Evolutionary conservation across 1,284 basidiomycete species (phyloP), one percentile per base, ranked within the genome.

Genomic region (Microbotryum saponariae): DNA sequence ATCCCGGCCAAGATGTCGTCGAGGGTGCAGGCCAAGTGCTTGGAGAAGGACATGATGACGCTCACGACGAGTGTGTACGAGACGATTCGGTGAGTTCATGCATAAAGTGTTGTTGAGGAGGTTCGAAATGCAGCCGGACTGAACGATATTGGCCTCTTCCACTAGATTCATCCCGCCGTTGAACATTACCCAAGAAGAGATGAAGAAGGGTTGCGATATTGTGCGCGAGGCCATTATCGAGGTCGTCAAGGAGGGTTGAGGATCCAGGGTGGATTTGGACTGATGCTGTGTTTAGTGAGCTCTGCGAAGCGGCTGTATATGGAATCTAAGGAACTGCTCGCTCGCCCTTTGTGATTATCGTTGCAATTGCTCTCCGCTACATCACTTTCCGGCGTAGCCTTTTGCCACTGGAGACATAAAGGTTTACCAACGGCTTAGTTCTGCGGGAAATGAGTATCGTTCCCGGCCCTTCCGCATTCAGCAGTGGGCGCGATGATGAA

Each of bases 1-100:
- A 77, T 82, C 10, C 85, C 87, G 31, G 80, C 81, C 75, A 79
- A 81, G 69, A 79, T 93, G 64, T 86, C 89, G 18, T 80, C 79
- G 64, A 80, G 86, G n/a, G 83, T 96, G 14, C 82, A 88, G 69
- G 83, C 83, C 74, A 84, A 83, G 73, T 91, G 90, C 76, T 79
- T 90, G 62, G 87, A 90, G 74, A 86, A 88, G 75, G 89, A 87
- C 48, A 77, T 93, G 79, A 75, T 92, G 64, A 82, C 91, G 48
- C 77, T 90, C 66, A 89, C 87, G 25, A 89, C 87, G 37, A 87
- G 85, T 63, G 62, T 66, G n/a, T 67, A 72, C 45, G 54, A 71
- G 48, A 63, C 58, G 12, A 61, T 68, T 21, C 63, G 66, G 63
- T 65, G 20, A 33, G 65, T 68, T 6, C 42, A 42, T 42, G 12